phyloP scores from a whole-genome alignment of 2,329 filamentous ascomycete species.

The Ploettnerulaceae sp. region DNA sequence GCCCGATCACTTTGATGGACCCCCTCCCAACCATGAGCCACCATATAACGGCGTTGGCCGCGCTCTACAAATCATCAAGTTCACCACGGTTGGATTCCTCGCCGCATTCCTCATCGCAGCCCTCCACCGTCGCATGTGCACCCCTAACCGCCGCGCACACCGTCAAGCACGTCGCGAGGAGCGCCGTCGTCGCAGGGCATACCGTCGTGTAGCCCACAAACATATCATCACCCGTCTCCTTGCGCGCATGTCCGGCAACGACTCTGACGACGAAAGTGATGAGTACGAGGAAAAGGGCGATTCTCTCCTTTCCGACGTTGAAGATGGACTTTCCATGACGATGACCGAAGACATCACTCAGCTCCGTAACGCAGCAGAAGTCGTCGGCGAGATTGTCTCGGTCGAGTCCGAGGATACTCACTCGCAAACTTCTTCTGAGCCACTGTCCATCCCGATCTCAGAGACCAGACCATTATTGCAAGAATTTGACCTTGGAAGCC shows the following conservation, averaged over 20 bases:
- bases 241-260: slow-evolving; percentile 12
- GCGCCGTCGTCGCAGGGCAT: slow-evolving; percentile 18
- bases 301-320: slow-evolving; percentile 16
- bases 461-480: slow-evolving; percentile 3
- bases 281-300: slow-evolving; percentile 27
- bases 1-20: neutral
- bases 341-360: slow-evolving; percentile 25
- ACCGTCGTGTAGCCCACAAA: slow-evolving; percentile 20
- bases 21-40: neutral
- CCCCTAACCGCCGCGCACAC: slow-evolving; percentile 11
- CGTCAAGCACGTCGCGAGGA: slow-evolving; percentile 20
- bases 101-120: slow-evolving; percentile 22
- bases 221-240: slow-evolving; percentile 18
- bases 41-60: slow-evolving; percentile 4
- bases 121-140: slow-evolving; percentile 22
- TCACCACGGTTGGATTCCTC: slow-evolving; percentile 25
- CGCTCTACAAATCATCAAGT: slow-evolving; percentile 21
- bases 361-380: slow-evolving; percentile 22
- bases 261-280: slow-evolving; percentile 12
- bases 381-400: slow-evolving; percentile 26
- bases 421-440: neutral
- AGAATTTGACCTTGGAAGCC: slow-evolving; percentile 14
- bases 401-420: slow-evolving; percentile 12
- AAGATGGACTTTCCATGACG: slow-evolving; percentile 23
- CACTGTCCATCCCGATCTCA: neutral